phyloP scores from a whole-genome alignment of 371 early-diverging fungal species.

The Polyrhizophydium stewartii region DNA sequence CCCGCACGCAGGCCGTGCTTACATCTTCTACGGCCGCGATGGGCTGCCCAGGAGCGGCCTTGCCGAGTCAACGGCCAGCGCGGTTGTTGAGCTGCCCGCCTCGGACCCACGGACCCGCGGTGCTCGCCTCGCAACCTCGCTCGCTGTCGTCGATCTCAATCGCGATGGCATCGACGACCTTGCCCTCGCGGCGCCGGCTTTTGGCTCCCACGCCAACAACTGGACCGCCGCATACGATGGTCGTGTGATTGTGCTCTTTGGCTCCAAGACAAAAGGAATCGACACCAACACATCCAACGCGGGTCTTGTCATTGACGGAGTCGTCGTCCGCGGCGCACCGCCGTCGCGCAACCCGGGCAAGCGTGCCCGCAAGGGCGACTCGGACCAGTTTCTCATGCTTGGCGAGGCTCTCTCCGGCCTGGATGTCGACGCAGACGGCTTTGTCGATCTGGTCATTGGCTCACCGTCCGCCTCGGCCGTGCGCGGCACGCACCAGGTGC shows the following conservation, averaged over 20 bases:
- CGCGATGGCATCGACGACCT: slow-evolving; percentile 84
- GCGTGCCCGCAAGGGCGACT: too few relatives aligned
- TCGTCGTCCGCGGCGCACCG: too few relatives aligned
- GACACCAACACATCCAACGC: slow-evolving; percentile 11
- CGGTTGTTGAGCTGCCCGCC: background rate
- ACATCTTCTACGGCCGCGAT: slow-evolving; percentile 36
- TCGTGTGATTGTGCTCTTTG: slow-evolving; percentile 68
- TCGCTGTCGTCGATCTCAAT: slow-evolving; percentile 75
- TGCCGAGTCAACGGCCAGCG: background rate
- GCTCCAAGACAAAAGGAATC: slow-evolving; percentile 45
- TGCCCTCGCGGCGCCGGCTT: slow-evolving; percentile 65
- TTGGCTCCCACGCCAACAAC: slow-evolving; percentile 11
- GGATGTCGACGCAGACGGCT: slow-evolving; percentile 67
- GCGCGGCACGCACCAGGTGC: slow-evolving; percentile 27
- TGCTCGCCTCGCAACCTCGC: slow-evolving; percentile 67
- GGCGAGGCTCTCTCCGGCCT: slow-evolving; percentile 53
- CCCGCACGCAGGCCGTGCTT: slow-evolving; percentile 61
- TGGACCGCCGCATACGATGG: slow-evolving; percentile 32
- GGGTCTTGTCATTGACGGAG: slow-evolving; percentile 16
- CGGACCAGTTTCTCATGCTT: slow-evolving; percentile 32
- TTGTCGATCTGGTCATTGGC: slow-evolving; percentile 62
- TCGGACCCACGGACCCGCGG: slow-evolving; percentile 5
- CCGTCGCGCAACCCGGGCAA: too few relatives aligned
- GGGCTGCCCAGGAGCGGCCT: background rate
- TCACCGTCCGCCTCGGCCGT: slow-evolving; percentile 50